These are phyloP conservation scores for Suillus hirtellus DNA, from an alignment of 768 basidiomycete species.

Conservation along the genomic window DNA sequence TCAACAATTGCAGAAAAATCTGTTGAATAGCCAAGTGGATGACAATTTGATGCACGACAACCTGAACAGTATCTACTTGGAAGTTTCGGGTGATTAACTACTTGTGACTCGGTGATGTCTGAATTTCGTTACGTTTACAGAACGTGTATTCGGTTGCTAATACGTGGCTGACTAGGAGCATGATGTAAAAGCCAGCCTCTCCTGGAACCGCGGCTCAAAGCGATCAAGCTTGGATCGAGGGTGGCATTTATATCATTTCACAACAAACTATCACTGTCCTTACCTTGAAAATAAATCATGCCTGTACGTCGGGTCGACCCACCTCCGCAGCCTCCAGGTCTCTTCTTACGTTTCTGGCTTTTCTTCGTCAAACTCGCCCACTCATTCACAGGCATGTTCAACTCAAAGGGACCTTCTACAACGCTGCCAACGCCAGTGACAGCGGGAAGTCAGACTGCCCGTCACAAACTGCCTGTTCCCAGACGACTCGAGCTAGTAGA, in stretches of 20 bases:
- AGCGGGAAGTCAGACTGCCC: not conserved
- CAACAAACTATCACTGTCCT: slow-evolving; percentile 10
- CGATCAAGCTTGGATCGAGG: not conserved
- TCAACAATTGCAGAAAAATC: not conserved
- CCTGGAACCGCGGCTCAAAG: not conserved
- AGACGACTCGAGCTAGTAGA: slow-evolving; percentile 4
- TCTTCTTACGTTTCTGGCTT: slow-evolving; percentile 8
- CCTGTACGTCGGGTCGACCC: slow-evolving; percentile 3
- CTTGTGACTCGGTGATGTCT: not conserved
- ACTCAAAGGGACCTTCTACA: slow-evolving; percentile 1
- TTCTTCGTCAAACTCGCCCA: slow-evolving; percentile 6
- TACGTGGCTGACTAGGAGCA: slow-evolving; percentile 4
- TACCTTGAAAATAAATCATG: slow-evolving; percentile 6
- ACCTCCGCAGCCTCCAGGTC: not conserved
- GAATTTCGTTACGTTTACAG: slow-evolving; percentile 1
- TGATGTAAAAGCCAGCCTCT: slow-evolving; percentile 11
- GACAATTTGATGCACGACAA: not conserved
- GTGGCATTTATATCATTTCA: not conserved
- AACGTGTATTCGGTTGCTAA: slow-evolving; percentile 4
- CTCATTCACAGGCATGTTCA: slow-evolving; percentile 8
- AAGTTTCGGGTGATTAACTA: not conserved
- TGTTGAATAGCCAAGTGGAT: not conserved
- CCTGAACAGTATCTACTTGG: not conserved
- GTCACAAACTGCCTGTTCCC: not conserved
- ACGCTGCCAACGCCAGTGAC: slow-evolving; percentile 8